Evolutionary conservation across 2,329 filamentous ascomycete species (phyloP).

Genomic region (Venturia oleaginea): DNA sequence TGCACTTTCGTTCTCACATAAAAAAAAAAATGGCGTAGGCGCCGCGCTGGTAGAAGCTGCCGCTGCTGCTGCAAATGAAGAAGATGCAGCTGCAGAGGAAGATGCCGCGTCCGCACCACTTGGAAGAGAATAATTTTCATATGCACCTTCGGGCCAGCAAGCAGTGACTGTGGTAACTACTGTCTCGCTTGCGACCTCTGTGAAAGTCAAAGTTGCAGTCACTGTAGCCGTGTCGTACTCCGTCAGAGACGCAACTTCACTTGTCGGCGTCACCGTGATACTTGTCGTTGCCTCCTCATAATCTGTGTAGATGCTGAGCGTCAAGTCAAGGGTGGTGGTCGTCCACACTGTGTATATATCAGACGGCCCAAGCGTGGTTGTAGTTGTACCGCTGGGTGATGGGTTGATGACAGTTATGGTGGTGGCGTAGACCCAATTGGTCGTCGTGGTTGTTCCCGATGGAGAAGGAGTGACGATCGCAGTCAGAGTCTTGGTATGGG

Average conservation of each 20-base stretch:
- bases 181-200: neutral
- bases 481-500: neutral
- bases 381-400: neutral
- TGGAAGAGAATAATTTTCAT: slow-evolving; percentile 17
- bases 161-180: neutral
- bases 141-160: neutral
- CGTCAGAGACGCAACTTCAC: neutral
- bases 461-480: neutral
- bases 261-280: neutral
- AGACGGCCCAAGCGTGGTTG: neutral
- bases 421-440: neutral
- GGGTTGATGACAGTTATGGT: neutral
- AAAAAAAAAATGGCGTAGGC: neutral
- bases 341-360: neutral
- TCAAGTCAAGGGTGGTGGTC: neutral
- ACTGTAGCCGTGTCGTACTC: neutral
- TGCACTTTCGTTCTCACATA: neutral
- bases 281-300: neutral
- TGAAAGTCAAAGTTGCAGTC: neutral
- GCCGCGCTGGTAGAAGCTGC: neutral
- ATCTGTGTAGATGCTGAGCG: neutral
- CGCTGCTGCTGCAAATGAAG: neutral
- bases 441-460: neutral
- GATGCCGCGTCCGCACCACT: slow-evolving; percentile 15
- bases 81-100: neutral